Conservation (phyloP, 78 protist genomes). For the Dictyostelium citrinum region DNA sequence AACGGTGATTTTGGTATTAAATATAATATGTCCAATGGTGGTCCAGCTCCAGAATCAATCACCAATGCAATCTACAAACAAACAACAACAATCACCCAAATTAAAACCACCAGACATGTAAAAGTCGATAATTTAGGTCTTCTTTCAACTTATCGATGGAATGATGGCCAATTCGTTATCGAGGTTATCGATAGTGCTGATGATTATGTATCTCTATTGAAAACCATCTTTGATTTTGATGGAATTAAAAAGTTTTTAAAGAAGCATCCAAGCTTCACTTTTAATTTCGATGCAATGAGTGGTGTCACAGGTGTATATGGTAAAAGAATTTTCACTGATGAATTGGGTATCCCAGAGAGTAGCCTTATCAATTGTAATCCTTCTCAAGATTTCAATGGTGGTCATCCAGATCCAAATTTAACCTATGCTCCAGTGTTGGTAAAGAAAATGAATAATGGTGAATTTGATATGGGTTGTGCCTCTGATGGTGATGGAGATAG, state of each 20-base stretch:
- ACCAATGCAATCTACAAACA: conserved; percentile 89
- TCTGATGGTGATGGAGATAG: conserved; percentile 99
- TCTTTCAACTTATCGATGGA: neutral
- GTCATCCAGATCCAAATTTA: conserved; percentile 99
- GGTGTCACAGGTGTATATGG: conserved; percentile 98
- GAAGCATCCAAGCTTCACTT: conserved; percentile 66
- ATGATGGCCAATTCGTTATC: conserved; percentile 30
- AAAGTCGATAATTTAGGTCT: neutral
- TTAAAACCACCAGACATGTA: conserved; percentile 39
- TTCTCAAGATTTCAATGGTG: conserved; percentile 95
- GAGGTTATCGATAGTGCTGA: conserved; percentile 89
- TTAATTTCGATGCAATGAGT: conserved; percentile 92
- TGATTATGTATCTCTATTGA: conserved; percentile 82
- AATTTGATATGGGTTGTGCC: conserved; percentile 95
- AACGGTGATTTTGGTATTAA: conserved; percentile 97
- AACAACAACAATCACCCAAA: conserved; percentile 63
- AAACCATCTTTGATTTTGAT: conserved; percentile 91
- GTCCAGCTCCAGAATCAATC: conserved; percentile 96
- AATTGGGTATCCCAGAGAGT: conserved; percentile 88
- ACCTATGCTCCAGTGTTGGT: conserved; percentile 96
- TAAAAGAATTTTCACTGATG: conserved; percentile 83
- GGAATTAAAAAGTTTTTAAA: conserved; percentile 65
- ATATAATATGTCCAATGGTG: conserved; percentile 95
- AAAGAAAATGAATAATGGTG: conserved; percentile 81
- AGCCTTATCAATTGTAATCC: conserved; percentile 81